Evolutionary conservation across 495 filamentous ascomycete species (phyloP), one percentile per base, ranked within the genome.

Genomic region (Aspergillus nidulans): DNA sequence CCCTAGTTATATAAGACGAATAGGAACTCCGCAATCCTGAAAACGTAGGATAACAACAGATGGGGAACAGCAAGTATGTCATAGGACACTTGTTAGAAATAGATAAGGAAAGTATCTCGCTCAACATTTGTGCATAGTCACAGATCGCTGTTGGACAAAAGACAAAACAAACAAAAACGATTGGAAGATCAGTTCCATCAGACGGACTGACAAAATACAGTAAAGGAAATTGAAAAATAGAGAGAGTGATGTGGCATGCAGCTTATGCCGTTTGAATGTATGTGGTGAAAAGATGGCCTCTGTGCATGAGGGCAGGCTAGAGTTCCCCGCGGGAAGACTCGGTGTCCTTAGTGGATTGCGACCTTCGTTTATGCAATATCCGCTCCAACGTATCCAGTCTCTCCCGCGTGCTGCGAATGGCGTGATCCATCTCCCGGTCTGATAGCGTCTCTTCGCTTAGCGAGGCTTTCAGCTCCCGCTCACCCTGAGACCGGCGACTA

Each of bases 361-460:
- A 53, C 66, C 77, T 81, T 59, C 77, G 83, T 63, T 78, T 77
- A 40, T 77, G 80, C 53, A 96, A 73, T 42, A 89, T 85, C 39
- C 74, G 75, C 66, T 92, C 92, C 45, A 97, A 71, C 3, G 83
- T 79, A 49, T 83, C 79, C 50, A 97, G 73, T 51, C 85, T 81
- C 71, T 94, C 87, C 67, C 96, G 88, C 23, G 92, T 95, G 13
- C 92, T 83, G 28, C 77, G 75, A 43, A 97, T 91, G 15, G 92
- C 91, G 63, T 92, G 85, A 60, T 87, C 83, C 51, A 98, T 78
- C 70, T 97, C 86, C 42, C 87, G 71, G 60, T 91, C 84, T 47
- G 81, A 85, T 81, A 96, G 91, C 43, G 78, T 82, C 64, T 89
- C 85, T 36, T 86, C 85, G 49, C 74, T 71, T 15, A 91, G 60